These are phyloP conservation scores for Porodaedalea pini DNA, from an alignment of 1,284 basidiomycete species.

Conservation along the genomic window DNA sequence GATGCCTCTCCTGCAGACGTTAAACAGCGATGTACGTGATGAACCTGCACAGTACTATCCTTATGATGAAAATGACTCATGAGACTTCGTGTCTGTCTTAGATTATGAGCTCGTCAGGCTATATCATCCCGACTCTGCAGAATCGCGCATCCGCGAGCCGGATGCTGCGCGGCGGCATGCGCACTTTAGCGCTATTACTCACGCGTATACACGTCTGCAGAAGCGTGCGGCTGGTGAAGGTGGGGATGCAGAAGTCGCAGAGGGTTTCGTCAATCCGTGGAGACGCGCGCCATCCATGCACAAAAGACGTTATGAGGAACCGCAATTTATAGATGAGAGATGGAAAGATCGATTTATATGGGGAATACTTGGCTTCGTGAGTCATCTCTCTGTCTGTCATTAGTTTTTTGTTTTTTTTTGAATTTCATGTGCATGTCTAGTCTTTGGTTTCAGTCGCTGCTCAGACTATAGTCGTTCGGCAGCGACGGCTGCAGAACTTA, in stretches of 20 bases:
- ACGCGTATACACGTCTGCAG: slow-evolving; percentile 53
- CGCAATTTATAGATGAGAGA: slow-evolving; percentile 38
- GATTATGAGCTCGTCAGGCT: slow-evolving; percentile 69
- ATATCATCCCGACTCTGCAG: slow-evolving; percentile 66
- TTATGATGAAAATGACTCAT: not conserved
- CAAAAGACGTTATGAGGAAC: slow-evolving; percentile 32
- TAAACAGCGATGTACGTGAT: slow-evolving; percentile 58
- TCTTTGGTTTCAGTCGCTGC: slow-evolving; percentile 12
- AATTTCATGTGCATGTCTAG: not conserved
- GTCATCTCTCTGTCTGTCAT: not conserved
- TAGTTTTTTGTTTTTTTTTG: not conserved
- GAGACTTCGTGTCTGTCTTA: slow-evolving; percentile 27
- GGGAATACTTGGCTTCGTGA: slow-evolving; percentile 14
- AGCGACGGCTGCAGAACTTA: not conserved
- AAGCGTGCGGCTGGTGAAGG: slow-evolving; percentile 7
- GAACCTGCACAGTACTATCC: not conserved
- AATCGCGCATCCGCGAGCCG: slow-evolving; percentile 43
- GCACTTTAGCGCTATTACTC: slow-evolving; percentile 58
- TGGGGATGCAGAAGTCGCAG: slow-evolving; percentile 30
- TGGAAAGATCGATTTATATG: slow-evolving; percentile 53
- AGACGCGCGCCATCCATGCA: slow-evolving; percentile 34
- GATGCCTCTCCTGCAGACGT: slow-evolving; percentile 55
- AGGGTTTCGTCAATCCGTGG: slow-evolving; percentile 30
- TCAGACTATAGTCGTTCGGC: not conserved
- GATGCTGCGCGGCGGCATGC: slow-evolving; percentile 42